Conservation (phyloP, 2,329 filamentous ascomycete genomes). For the Aspergillus novoparasiticus region DNA sequence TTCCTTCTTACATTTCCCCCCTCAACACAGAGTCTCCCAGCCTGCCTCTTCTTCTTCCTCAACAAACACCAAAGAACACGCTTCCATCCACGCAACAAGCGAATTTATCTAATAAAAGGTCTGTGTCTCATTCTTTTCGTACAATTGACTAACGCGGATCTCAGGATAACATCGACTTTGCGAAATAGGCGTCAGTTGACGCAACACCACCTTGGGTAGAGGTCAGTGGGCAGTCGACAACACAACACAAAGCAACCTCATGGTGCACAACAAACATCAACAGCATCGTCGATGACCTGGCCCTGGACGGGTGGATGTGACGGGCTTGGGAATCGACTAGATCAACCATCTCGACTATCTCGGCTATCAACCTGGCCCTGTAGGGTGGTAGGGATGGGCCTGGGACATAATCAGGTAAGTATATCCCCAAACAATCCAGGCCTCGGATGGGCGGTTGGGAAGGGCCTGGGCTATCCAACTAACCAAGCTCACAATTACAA, state of each 20-base stretch:
- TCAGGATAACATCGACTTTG: not conserved
- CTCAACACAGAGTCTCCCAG: not conserved
- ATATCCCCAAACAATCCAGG: not conserved
- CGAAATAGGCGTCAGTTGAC: not conserved
- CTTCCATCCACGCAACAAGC: not conserved
- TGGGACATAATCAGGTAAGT: constrained; percentile 7
- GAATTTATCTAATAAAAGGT: not conserved
- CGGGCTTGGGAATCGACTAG: not conserved
- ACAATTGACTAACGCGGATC: not conserved
- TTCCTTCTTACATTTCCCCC: not conserved
- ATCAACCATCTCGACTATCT: not conserved
- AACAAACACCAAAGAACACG: not conserved
- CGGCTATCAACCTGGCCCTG: not conserved
- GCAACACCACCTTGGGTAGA: not conserved
- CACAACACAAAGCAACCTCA: not conserved
- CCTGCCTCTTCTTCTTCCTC: not conserved
- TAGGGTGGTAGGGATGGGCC: constrained; percentile 15
- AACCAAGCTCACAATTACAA: not conserved
- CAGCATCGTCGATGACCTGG: not conserved
- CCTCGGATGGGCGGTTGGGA: not conserved
- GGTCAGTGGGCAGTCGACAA: not conserved
- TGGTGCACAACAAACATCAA: not conserved
- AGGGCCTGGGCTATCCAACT: constrained; percentile 1
- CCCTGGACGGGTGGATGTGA: not conserved
- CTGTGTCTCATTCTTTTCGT: not conserved